phyloP scores from a whole-genome alignment of 805 yeast species.

The Lipomyces starkeyi region DNA sequence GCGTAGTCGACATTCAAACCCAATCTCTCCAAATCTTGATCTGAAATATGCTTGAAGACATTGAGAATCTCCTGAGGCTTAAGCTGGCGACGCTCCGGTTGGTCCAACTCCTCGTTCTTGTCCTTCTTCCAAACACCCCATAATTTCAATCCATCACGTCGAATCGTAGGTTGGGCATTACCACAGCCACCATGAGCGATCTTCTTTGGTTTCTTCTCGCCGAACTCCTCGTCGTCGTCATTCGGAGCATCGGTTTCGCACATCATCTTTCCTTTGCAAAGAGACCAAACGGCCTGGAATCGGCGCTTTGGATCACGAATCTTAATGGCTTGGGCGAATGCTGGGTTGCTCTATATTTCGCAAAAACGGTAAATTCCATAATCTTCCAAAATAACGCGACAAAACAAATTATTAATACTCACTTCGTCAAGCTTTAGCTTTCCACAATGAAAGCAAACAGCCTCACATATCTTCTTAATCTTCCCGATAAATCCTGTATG shows the following conservation, averaged over 20 bases:
- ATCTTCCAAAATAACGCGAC: background rate
- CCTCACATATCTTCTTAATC: slow-evolving; percentile 93
- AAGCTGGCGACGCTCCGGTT: slow-evolving; percentile 88
- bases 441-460: slow-evolving; percentile 99
- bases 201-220: slow-evolving; percentile 51
- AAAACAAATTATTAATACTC: slow-evolving; percentile 43
- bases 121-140: slow-evolving; percentile 99
- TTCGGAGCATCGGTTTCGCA: slow-evolving; percentile 84
- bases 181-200: slow-evolving; percentile 96
- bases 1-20: slow-evolving; percentile 97
- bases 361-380: slow-evolving; percentile 12
- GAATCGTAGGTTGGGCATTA: slow-evolving; percentile 90
- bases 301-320: slow-evolving; percentile 94
- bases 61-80: slow-evolving; percentile 88
- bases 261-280: slow-evolving; percentile 82
- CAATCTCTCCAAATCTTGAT: slow-evolving; percentile 77
- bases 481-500: slow-evolving; percentile 69
- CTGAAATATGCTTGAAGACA: slow-evolving; percentile 87
- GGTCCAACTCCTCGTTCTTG: slow-evolving; percentile 81
- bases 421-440: slow-evolving; percentile 85
- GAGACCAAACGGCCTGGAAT: slow-evolving; percentile 94
- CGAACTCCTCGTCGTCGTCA: slow-evolving; percentile 60
- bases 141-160: slow-evolving; percentile 93
- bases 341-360: slow-evolving; percentile 56
- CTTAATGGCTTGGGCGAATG: slow-evolving; percentile 84